Percentiles rank a stretch among this genome's conserved stretches.
Conservation (phyloP, 108 stramenopile species). For the Skeletonema grethae region DNA sequence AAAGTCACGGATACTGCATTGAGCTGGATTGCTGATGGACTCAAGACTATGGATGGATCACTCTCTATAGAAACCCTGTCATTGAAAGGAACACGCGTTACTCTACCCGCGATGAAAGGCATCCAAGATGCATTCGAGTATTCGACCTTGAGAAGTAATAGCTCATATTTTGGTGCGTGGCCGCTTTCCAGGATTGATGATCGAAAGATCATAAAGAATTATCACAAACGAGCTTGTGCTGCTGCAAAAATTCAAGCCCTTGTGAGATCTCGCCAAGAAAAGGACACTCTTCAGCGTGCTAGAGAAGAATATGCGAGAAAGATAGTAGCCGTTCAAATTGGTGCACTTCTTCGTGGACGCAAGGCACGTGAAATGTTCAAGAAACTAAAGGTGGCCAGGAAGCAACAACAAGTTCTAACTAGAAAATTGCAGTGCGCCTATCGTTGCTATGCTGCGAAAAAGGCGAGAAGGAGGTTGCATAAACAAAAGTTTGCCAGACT, state of each 20-base stretch:
- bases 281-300: slow-evolving; percentile 31
- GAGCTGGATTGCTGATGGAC: slow-evolving; percentile 54
- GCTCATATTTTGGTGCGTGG: slow-evolving; percentile 47
- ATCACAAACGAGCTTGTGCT: slow-evolving; percentile 18
- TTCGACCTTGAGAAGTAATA: slow-evolving; percentile 27
- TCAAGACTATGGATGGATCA: slow-evolving; percentile 22
- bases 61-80: slow-evolving; percentile 44
- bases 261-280: slow-evolving; percentile 30
- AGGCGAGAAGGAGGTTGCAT: slow-evolving; percentile 6
- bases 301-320: slow-evolving; percentile 36
- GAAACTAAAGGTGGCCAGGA: slow-evolving; percentile 19
- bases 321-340: slow-evolving; percentile 40
- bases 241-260: slow-evolving; percentile 51
- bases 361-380: slow-evolving; percentile 32
- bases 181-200: slow-evolving; percentile 38
- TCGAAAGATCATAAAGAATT: slow-evolving; percentile 45
- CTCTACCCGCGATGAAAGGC: slow-evolving; percentile 27
- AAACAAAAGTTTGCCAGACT: slow-evolving; percentile 21
- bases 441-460: slow-evolving; percentile 19
- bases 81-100: slow-evolving; percentile 42
- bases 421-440: slow-evolving; percentile 35
- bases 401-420: not conserved
- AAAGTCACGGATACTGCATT: slow-evolving; percentile 45
- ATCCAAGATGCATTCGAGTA: slow-evolving; percentile 37
- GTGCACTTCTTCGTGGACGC: slow-evolving; percentile 41